These are phyloP conservation scores for Candida orba DNA, from an alignment of 805 yeast species.

Conservation along the genomic window DNA sequence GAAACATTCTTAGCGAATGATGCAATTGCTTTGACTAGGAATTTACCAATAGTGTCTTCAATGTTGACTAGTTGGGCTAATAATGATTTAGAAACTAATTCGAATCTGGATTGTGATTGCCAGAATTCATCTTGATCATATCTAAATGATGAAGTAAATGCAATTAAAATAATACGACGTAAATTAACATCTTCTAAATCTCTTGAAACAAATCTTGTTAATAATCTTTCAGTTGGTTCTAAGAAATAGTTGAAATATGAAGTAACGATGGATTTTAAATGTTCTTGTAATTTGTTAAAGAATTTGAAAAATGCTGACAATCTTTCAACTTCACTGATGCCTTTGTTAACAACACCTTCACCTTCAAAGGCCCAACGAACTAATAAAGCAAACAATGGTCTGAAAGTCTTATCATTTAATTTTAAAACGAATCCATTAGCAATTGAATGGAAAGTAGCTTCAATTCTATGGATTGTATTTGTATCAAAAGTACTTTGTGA, in stretches of 20 bases:
- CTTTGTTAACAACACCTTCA: constrained; percentile 48
- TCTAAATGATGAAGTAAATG: constrained; percentile 75
- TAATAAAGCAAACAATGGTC: constrained; percentile 82
- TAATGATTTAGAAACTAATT: constrained; percentile 54
- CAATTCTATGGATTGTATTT: constrained; percentile 76
- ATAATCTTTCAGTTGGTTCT: constrained; percentile 57
- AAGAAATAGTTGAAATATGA: constrained; percentile 79
- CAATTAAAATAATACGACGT: constrained; percentile 65
- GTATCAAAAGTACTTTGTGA: constrained; percentile 50
- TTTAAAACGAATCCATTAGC: constrained; percentile 78
- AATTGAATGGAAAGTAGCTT: constrained; percentile 64
- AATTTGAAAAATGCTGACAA: constrained; percentile 75
- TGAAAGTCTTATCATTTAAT: constrained; percentile 85
- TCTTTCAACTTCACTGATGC: constrained; percentile 47
- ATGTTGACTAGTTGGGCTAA: constrained; percentile 58
- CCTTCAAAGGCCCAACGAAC: constrained; percentile 92
- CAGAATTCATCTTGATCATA: constrained; percentile 93
- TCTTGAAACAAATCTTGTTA: constrained; percentile 41
- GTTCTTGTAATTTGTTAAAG: constrained; percentile 77
- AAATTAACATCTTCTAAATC: constrained; percentile 43
- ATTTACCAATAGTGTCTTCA: constrained; percentile 71
- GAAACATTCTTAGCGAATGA: constrained; percentile 66
- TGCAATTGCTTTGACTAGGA: constrained; percentile 72
- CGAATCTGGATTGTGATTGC: constrained; percentile 84
- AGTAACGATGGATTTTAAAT: constrained; percentile 80